Base-by-base conservation (phyloP, 164 flowering plant genomes). In the Protea cynaroides region DNA sequence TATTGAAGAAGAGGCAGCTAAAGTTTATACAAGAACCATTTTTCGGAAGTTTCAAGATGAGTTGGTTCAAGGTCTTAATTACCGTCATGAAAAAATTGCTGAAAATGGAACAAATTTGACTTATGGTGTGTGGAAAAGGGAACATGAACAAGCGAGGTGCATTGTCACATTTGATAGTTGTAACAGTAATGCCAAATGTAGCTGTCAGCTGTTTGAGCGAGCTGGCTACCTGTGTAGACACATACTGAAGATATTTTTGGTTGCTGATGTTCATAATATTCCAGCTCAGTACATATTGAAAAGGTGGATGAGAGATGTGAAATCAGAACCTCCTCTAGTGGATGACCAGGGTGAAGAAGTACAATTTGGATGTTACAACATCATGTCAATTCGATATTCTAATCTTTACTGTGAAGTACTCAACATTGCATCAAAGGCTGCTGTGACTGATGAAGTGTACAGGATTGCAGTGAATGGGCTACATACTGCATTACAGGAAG, bases 201-300 rank as follows among this genome's bases (percentile, higher is more conserved):
- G 64, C 44, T 61, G 55, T 15, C 55, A 46, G 23, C 10, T 46
- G n/a, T 61, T 61, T 61, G 64, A 61, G 17, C 49, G 25, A 46
- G 37, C 54, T 12, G 54, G 54, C 1, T 61, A 61, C 21, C 12
- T 61, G 15, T 61, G 55, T 25, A 46, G 64, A 18, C 64, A 61
- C 22, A 47, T 61, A 2, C 18, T 61, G 14, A 64, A 64, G 59
- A 43, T 55, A 47, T 64, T 54, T 49, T 2, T 49, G 17, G 52
- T 49, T 18, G 19, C 19, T 0, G 52, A 15, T 49, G 52, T 49
- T 49, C 52, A 49, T 15, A 49, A 49, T 18, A 15, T 49, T 49
- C 52, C 52, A 18, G 1, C n/a, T 15, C 52, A 49, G n/a, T 49
- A 49, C 52, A 15, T 49, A 14, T 5, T 49, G 17, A 49, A 7